Evolutionary conservation across 2,329 filamentous ascomycete genomes (phyloP).

Genomic region (Nannizziopsis barbatae): DNA sequence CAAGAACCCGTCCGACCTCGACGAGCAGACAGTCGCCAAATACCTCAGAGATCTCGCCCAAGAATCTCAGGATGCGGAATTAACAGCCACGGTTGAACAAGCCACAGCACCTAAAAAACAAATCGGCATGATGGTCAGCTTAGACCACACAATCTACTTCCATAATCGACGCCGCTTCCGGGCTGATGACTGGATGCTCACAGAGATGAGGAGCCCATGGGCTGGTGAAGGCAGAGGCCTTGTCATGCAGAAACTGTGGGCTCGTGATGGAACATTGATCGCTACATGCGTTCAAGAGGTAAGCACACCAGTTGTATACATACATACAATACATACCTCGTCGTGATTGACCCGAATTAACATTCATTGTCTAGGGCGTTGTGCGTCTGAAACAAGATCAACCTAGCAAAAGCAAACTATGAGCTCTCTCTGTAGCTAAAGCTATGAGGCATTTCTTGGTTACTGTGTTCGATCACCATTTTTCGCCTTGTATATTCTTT

Average conservation of each 20-base stretch:
- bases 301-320: conserved; percentile 17
- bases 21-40: conserved; percentile 30
- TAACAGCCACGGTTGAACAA: background rate
- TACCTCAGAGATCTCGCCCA: conserved; percentile 35
- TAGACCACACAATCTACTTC: conserved; percentile 44
- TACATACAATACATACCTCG: too few relatives aligned
- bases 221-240: conserved; percentile 41
- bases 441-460: too few relatives aligned
- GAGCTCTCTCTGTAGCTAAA: background rate
- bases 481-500: too few relatives aligned
- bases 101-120: conserved; percentile 19
- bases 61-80: conserved; percentile 30
- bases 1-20: conserved; percentile 36
- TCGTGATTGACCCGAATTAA: conserved; percentile 13
- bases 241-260: conserved; percentile 41
- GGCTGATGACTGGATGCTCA: conserved; percentile 43
- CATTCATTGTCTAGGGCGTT: conserved; percentile 30
- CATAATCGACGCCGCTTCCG: conserved; percentile 39
- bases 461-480: too few relatives aligned
- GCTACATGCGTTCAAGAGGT: conserved; percentile 43
- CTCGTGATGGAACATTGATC: conserved; percentile 38
- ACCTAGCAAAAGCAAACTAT: conserved; percentile 15
- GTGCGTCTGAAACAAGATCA: conserved; percentile 38
- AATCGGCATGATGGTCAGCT: conserved; percentile 42
- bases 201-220: conserved; percentile 42